phyloP scores from a whole-genome alignment of 768 basidiomycete genomes.

The Macrolepiota albuminosa region DNA sequence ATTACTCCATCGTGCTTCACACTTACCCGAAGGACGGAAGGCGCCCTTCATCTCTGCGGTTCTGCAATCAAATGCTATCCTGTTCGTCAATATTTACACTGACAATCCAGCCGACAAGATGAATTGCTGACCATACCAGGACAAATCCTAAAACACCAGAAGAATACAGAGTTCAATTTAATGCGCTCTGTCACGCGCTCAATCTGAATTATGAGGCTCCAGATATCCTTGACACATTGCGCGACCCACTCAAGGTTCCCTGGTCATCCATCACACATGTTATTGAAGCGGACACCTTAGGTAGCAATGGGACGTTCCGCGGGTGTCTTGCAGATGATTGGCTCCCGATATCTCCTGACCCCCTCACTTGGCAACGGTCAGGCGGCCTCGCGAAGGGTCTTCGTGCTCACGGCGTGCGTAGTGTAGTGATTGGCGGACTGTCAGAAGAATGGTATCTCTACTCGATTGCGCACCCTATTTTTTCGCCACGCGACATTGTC shows the following conservation, averaged over 20 bases:
- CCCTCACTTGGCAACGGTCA: conserved; percentile 65
- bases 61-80: conserved; percentile 72
- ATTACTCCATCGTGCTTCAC: conserved; percentile 63
- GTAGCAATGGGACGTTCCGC: conserved; percentile 62
- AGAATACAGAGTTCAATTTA: conserved; percentile 58
- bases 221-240: conserved; percentile 45
- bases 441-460: conserved; percentile 78
- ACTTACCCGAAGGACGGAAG: conserved; percentile 45
- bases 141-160: conserved; percentile 54
- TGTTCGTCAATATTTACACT: conserved; percentile 33
- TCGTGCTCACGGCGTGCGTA: conserved; percentile 51
- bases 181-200: conserved; percentile 54
- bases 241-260: conserved; percentile 43
- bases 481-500: conserved; percentile 42
- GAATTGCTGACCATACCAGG: conserved; percentile 20
- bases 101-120: background rate
- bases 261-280: conserved; percentile 46
- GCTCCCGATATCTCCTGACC: conserved; percentile 46
- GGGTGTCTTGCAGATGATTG: conserved; percentile 59
- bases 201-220: conserved; percentile 48
- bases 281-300: conserved; percentile 55
- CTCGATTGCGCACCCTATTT: conserved; percentile 61
- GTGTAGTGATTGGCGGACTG: conserved; percentile 64
- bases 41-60: conserved; percentile 66
- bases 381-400: conserved; percentile 55